A percentile compares a stretch with the other conserved stretches of the same genome.
phyloP scores from a whole-genome alignment of 2,329 filamentous ascomycete species.

The Didymella pinodella region DNA sequence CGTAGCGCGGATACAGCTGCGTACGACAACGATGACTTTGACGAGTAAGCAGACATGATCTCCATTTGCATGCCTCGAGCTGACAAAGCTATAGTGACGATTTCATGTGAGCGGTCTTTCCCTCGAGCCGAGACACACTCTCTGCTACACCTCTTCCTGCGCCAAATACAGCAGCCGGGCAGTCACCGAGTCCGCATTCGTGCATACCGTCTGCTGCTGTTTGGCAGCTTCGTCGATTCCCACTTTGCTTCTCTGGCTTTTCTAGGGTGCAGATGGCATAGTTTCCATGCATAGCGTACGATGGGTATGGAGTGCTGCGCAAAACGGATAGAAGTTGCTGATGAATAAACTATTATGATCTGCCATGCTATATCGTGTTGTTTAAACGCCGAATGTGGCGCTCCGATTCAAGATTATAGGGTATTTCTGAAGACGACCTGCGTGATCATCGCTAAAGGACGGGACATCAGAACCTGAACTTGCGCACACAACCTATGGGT shows the following conservation, averaged over 20 bases:
- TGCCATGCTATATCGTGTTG: background rate
- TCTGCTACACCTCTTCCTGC: slow-evolving; percentile 19
- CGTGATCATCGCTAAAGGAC: background rate
- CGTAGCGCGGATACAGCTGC: slow-evolving; percentile 72
- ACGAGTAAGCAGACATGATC: slow-evolving; percentile 73
- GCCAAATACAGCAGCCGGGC: slow-evolving; percentile 19
- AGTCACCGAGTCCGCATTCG: slow-evolving; percentile 15
- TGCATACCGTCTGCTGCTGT: slow-evolving; percentile 2
- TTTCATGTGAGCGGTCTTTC: slow-evolving; percentile 45
- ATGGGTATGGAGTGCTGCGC: slow-evolving; percentile 1
- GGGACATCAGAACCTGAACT: background rate
- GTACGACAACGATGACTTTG: slow-evolving; percentile 85
- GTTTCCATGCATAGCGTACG: slow-evolving; percentile 24
- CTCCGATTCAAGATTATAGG: background rate
- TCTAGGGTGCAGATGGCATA: slow-evolving; percentile 17
- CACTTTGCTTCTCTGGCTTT: slow-evolving; percentile 15
- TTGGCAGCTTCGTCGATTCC: slow-evolving; percentile 8
- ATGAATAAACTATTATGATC: slow-evolving; percentile 6
- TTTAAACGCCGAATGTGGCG: background rate
- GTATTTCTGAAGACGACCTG: background rate
- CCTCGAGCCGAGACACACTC: slow-evolving; percentile 6
- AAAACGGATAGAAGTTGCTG: slow-evolving; percentile 12
- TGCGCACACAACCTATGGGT: slow-evolving; percentile 10
- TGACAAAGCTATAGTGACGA: slow-evolving; percentile 46
- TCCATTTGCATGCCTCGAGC: background rate